A percentile compares a stretch with the other conserved stretches of the same genome.
Evolutionary conservation across 306 rosid species (phyloP).

Genomic region (Dryas drummondii): DNA sequence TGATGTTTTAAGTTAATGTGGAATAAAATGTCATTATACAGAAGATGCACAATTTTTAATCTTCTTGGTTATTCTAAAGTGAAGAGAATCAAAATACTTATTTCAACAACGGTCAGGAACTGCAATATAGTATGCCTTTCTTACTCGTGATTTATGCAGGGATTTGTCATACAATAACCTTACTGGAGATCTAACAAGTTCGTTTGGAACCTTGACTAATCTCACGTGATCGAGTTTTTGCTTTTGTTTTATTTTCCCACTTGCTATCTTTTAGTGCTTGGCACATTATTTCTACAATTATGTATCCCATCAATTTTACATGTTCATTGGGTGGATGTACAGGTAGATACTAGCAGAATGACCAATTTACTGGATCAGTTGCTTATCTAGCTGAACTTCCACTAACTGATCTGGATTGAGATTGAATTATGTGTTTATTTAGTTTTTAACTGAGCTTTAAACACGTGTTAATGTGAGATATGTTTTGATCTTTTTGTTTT

Average conservation of each 20-base stretch:
- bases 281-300: not conserved
- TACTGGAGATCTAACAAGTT: conserved; percentile 90
- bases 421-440: too few relatives aligned
- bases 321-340: conserved; percentile 26
- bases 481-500: too few relatives aligned
- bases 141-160: conserved; percentile 42
- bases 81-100: not conserved
- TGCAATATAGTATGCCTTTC: conserved; percentile 14
- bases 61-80: not conserved
- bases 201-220: conserved; percentile 72
- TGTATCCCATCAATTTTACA: conserved; percentile 23
- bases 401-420: conserved; percentile 55
- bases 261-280: not conserved
- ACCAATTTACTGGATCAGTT: conserved; percentile 86
- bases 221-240: conserved; percentile 55
- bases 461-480: too few relatives aligned
- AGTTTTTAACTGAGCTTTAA: too few relatives aligned
- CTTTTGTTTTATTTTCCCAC: not conserved
- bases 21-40: not conserved
- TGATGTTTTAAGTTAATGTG: not conserved
- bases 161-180: conserved; percentile 81
- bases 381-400: conserved; percentile 76
- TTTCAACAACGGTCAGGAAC: conserved; percentile 1
- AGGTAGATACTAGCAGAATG: conserved; percentile 70
- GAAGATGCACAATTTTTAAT: not conserved